Conservation (phyloP, 225 moss, liverwort and hornwort genomes). For the Sphagnum tenellum region DNA sequence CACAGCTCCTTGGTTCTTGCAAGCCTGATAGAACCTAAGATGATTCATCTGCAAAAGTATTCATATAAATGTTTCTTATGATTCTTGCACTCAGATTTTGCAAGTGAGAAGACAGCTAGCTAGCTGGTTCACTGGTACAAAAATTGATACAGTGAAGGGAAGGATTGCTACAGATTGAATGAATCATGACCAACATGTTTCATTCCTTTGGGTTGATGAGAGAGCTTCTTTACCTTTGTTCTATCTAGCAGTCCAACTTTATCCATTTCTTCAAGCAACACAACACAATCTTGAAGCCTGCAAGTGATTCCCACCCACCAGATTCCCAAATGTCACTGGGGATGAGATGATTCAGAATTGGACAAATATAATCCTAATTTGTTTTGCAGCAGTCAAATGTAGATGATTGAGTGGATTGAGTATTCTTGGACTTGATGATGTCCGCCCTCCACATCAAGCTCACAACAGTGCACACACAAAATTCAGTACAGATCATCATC, state of each 20-base stretch:
- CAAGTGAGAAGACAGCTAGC: not conserved
- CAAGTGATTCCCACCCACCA: not conserved
- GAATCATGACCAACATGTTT: not conserved
- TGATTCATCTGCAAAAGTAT: constrained; percentile 63
- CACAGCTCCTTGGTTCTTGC: constrained; percentile 54
- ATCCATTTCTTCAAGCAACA: constrained; percentile 63
- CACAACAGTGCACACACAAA: not conserved
- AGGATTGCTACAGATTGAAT: not conserved
- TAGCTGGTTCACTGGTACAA: not conserved
- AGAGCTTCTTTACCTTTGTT: constrained; percentile 44
- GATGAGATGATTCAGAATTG: not conserved
- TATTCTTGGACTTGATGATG: not conserved
- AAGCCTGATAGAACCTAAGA: constrained; percentile 65
- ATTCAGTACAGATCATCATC: not conserved
- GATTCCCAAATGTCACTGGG: not conserved
- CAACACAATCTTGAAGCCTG: constrained; percentile 73
- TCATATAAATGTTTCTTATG: constrained; percentile 1
- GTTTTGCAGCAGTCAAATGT: not conserved
- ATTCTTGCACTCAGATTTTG: constrained; percentile 2
- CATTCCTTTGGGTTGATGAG: not conserved
- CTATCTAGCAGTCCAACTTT: constrained; percentile 52
- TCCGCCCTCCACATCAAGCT: not conserved
- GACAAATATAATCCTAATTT: not conserved
- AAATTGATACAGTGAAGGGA: not conserved
- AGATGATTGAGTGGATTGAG: not conserved